Evolutionary conservation across 208 protist species (phyloP).

Genomic region (Wallacemonas sp.): DNA sequence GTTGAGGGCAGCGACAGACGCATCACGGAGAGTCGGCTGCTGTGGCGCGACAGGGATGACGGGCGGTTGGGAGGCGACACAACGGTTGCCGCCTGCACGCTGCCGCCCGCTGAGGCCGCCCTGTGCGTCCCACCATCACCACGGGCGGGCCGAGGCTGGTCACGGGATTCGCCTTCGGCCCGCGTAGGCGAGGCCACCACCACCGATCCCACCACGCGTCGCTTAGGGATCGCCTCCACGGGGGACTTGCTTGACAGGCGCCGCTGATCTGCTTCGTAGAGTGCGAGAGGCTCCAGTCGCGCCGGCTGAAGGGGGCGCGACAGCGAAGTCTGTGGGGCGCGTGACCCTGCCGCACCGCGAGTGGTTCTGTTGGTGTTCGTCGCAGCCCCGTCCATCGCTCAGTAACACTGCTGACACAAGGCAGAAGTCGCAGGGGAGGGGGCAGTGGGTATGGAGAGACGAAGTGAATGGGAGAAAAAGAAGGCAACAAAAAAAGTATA

Average conservation of each 20-base stretch:
- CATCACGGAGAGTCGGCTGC: not conserved
- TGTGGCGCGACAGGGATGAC: not conserved
- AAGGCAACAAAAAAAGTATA: slow-evolving; percentile 4
- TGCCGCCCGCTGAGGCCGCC: not conserved
- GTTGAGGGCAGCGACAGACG: slow-evolving; percentile 8
- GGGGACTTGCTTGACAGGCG: not conserved
- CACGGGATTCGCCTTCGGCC: not conserved
- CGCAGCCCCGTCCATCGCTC: not conserved
- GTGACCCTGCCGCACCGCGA: not conserved
- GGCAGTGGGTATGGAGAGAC: not conserved
- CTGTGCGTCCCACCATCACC: not conserved
- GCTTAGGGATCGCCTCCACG: not conserved
- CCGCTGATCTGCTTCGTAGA: not conserved
- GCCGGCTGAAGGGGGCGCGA: not conserved
- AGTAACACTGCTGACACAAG: not conserved
- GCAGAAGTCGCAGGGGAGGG: not conserved
- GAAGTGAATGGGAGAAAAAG: not conserved
- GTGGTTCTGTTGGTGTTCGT: not conserved
- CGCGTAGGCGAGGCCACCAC: slow-evolving; percentile 1
- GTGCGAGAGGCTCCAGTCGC: no score
- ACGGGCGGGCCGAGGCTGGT: not conserved
- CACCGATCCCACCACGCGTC: not conserved
- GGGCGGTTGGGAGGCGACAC: not conserved
- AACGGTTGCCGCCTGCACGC: not conserved
- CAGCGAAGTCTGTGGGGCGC: not conserved